These are phyloP conservation scores for Fusarium euwallaceae DNA, from an alignment of 2,329 filamentous ascomycete genomes.

Conservation along the genomic window DNA sequence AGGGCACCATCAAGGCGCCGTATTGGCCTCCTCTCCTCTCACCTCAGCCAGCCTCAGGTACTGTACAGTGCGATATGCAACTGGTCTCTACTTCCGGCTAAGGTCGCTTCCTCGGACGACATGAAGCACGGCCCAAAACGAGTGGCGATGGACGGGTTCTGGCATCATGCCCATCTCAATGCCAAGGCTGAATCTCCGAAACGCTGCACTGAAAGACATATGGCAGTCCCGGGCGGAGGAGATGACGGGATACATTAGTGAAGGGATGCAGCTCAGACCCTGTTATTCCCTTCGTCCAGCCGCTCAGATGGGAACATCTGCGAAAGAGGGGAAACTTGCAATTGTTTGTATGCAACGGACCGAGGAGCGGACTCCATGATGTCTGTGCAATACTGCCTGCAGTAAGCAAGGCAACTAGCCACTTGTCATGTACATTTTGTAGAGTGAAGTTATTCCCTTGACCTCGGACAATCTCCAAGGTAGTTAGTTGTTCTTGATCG, in stretches of 20 bases:
- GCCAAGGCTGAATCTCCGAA: background rate
- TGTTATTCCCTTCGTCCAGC: slow-evolving; percentile 32
- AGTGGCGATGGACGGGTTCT: slow-evolving; percentile 1
- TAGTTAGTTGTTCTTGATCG: background rate
- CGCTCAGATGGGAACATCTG: slow-evolving; percentile 20
- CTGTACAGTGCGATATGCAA: slow-evolving; percentile 9
- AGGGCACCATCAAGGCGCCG: slow-evolving; percentile 17
- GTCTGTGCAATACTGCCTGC: slow-evolving; percentile 24
- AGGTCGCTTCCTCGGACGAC: background rate
- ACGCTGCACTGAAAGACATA: background rate
- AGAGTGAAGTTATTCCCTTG: background rate
- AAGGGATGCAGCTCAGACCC: background rate
- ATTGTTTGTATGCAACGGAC: slow-evolving; percentile 9
- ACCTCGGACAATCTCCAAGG: background rate
- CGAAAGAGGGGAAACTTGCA: slow-evolving; percentile 20
- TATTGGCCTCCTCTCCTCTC: background rate
- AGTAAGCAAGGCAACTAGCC: slow-evolving; percentile 14
- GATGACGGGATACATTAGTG: background rate
- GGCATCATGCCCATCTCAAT: background rate
- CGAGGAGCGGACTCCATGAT: slow-evolving; percentile 15
- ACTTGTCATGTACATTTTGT: background rate
- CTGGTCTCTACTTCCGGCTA: background rate
- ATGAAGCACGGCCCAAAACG: background rate
- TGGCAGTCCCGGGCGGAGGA: background rate
- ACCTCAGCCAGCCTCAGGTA: slow-evolving; percentile 7